Base-by-base conservation (phyloP, 257 asterid species). In the Cinchona pubescens region DNA sequence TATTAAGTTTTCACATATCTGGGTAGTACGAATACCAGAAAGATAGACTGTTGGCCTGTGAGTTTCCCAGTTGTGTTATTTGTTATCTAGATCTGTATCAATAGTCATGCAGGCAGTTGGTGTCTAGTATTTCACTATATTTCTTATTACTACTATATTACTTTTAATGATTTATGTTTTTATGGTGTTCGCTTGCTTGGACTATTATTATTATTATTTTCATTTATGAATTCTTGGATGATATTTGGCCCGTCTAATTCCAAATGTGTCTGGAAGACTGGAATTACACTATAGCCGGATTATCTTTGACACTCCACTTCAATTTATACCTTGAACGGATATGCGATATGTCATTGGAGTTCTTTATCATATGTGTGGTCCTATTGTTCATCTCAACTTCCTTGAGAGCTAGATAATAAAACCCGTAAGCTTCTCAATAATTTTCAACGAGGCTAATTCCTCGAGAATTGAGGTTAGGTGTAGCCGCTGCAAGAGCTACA, bases 21-120 rank as follows among this genome's bases (percentile, higher is more conserved):
- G 29, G 81, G 73, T 40, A 18, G 30, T 15, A 37, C 63, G 53
- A 46, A 71, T 63, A 64, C 56, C 32, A 38, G 62, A 40, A 29
- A n/a, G 38, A 27, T 58, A 38, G 68, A 63, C 48, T 27, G 53
- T 27, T 64, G 55, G 13, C 37, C 51, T 64, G 64, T 18, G 53
- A 51, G 56, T 34, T 53, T 66, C 10, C 14, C 51, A 46, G 11
- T 48, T 25, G 34, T 75, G 69, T 67, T 42, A 21, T 67, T 56
- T n/a, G 27, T 56, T 65, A 18, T 7, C 7, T n/a, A 23, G 69
- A 58, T 62, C 51, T 63, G 34, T 76, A 69, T 46, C 18, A 69
- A 30, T 69, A 69, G 58, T 45, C 66, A 60, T 40, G 62, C 38
- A 63, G 7, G 58, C 65, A 23, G 76, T 61, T 62, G 38, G 40